These are phyloP conservation scores for Sphaerulina vaccinii DNA, from an alignment of 2,329 filamentous ascomycete genomes.

Conservation along the genomic window DNA sequence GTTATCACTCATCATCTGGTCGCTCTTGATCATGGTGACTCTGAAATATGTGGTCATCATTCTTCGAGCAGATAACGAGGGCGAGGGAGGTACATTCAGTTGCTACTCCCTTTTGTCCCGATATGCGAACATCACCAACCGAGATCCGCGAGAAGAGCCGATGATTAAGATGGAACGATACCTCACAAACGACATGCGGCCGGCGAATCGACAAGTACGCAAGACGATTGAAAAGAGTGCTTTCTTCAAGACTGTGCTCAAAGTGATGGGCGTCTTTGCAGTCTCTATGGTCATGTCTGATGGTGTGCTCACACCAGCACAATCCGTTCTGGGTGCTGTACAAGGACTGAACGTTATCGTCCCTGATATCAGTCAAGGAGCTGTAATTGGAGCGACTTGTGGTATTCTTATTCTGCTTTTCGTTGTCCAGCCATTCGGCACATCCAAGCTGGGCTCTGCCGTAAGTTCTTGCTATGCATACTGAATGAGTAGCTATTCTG, in stretches of 20 bases:
- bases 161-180: conserved; percentile 60
- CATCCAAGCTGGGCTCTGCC: conserved; percentile 1
- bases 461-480: neutral
- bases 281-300: conserved; percentile 67
- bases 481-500: conserved; percentile 46
- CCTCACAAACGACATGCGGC: conserved; percentile 55
- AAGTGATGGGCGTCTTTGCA: conserved; percentile 62
- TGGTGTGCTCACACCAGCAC: conserved; percentile 66
- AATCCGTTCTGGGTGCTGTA: conserved; percentile 67
- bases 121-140: conserved; percentile 59
- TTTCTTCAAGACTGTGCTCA: conserved; percentile 54
- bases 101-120: conserved; percentile 64
- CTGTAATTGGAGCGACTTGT: conserved; percentile 63
- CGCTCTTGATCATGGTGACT: conserved; percentile 66
- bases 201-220: conserved; percentile 53
- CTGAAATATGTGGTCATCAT: conserved; percentile 68
- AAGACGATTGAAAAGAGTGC: conserved; percentile 58
- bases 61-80: conserved; percentile 65
- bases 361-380: conserved; percentile 53
- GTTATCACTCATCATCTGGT: conserved; percentile 68
- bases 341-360: conserved; percentile 59
- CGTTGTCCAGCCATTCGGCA: conserved; percentile 28
- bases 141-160: conserved; percentile 56
- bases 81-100: conserved; percentile 68
- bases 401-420: conserved; percentile 55